phyloP scores from a whole-genome alignment of 2,329 filamentous ascomycete genomes.

The Polychaeton citri region DNA sequence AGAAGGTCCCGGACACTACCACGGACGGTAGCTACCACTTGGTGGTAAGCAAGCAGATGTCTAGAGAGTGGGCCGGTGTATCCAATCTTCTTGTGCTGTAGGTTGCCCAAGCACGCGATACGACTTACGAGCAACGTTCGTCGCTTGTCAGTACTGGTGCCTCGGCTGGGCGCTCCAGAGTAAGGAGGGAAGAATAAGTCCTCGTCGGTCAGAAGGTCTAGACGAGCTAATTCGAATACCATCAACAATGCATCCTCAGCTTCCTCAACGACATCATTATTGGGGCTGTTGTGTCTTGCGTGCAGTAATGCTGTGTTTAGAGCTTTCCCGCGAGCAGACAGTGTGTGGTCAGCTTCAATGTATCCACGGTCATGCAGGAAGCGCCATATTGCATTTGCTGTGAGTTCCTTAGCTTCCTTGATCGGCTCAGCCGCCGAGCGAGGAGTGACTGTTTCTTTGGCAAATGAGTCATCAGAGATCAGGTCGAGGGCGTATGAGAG shows the following conservation, averaged over 20 bases:
- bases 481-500: conserved; percentile 43
- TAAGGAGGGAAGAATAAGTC: conserved; percentile 44
- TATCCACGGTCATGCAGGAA: conserved; percentile 85
- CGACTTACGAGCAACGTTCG: conserved; percentile 75
- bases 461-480: conserved; percentile 57
- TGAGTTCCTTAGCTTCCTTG: conserved; percentile 47
- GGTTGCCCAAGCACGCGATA: conserved; percentile 66
- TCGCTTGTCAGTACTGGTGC: conserved; percentile 55
- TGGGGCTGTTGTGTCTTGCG: conserved; percentile 7
- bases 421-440: conserved; percentile 23
- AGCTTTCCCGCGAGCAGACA: conserved; percentile 75
- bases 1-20: conserved; percentile 68
- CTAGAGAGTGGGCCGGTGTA: conserved; percentile 92
- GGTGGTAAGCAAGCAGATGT: conserved; percentile 75
- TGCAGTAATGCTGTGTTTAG: conserved; percentile 43
- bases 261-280: conserved; percentile 38
- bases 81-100: conserved; percentile 72
- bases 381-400: conserved; percentile 68
- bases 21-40: conserved; percentile 66
- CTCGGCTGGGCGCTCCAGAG: conserved; percentile 45
- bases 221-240: conserved; percentile 71
- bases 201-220: conserved; percentile 63
- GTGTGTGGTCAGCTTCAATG: conserved; percentile 60
- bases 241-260: conserved; percentile 69
- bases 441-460: conserved; percentile 51